Evolutionary conservation across 2,329 filamentous ascomycete species (phyloP), one percentile per base, ranked within the genome.

Genomic region (Cladosporium sp.): DNA sequence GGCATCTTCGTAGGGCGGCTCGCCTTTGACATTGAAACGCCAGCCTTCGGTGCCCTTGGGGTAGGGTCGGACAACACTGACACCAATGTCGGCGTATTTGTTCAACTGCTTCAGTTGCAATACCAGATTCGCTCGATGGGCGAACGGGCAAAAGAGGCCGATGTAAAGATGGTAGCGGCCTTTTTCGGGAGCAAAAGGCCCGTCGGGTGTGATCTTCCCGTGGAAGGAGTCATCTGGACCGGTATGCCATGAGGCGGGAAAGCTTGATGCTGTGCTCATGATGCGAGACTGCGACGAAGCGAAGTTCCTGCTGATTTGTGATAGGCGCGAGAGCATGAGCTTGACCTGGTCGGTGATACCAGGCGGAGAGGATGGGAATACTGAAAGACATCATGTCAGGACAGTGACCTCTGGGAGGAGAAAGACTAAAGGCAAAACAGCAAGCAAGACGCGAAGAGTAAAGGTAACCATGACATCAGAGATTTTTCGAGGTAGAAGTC

Each of bases 41-140:
- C 79, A 83, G 12, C 80, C 82, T 0, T 79, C 78, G 78, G 80
- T 84, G 29, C 82, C 82, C 61, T 86, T 86, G 0, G 83, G 83
- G 54, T 85, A 86, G 0, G 83, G 77, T 56, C 78, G 78, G 1
- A 85, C 80, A 3, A 84, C 69, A 1, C 78, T 80, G 16, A 82
- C 59, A 5, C 75, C 70, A 38, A 84, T 76, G 7, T 59, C 61
- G 4, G 62, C 62, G 30, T 78, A 68, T 9, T 73, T 64, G 29
- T 76, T 69, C 2, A 85, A 72, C 29, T 78, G 77, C 59, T 82
- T 81, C 42, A 84, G 68, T 42, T 80, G 72, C 4, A 79, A 72
- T 7, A 80, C 70, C 9, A 84, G 66, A 56, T 81, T 82, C 13
- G 66, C 76, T 9, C 81, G 75, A 59, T 84, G 82, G 2, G 82